Percentiles rank a stretch among this genome's conserved stretches.
Conservation (phyloP, 2,329 filamentous ascomycete species). For the Paraphoma chrysanthemicola region DNA sequence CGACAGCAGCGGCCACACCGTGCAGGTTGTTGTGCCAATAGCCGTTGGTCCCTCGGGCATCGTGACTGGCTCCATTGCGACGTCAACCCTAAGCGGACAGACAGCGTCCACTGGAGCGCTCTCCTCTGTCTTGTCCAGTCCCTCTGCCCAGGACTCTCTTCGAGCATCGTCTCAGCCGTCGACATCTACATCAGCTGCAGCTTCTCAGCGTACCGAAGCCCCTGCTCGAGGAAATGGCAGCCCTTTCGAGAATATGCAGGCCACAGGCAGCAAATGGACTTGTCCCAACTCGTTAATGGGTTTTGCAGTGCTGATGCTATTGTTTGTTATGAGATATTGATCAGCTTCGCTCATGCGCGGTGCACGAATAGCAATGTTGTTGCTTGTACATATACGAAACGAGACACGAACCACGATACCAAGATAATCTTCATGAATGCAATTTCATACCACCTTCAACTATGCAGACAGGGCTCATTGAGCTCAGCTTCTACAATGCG, state of each 20-base stretch:
- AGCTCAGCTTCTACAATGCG: too few species aligned
- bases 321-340: slow-evolving; percentile 18
- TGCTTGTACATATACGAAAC: neutral
- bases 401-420: neutral
- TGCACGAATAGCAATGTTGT: too few species aligned
- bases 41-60: slow-evolving; percentile 28
- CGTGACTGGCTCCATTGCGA: slow-evolving; percentile 26
- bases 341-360: too few species aligned
- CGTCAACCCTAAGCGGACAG: slow-evolving; percentile 21
- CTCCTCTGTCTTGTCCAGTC: slow-evolving; percentile 11
- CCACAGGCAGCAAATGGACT: slow-evolving; percentile 17
- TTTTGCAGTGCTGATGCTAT: slow-evolving; percentile 10
- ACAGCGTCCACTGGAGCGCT: slow-evolving; percentile 5
- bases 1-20: slow-evolving; percentile 26
- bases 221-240: slow-evolving; percentile 29
- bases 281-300: slow-evolving; percentile 11
- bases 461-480: too few species aligned
- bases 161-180: slow-evolving; percentile 5
- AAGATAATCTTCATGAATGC: neutral
- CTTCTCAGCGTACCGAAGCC: slow-evolving; percentile 10
- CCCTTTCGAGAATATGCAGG: slow-evolving; percentile 37
- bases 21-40: slow-evolving; percentile 30
- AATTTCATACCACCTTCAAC: neutral
- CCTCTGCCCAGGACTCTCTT: slow-evolving; percentile 6
- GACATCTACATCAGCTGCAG: slow-evolving; percentile 10